These are phyloP conservation scores for Rhodotorula sp. DNA, from an alignment of 1,284 basidiomycete species.

Conservation along the genomic window DNA sequence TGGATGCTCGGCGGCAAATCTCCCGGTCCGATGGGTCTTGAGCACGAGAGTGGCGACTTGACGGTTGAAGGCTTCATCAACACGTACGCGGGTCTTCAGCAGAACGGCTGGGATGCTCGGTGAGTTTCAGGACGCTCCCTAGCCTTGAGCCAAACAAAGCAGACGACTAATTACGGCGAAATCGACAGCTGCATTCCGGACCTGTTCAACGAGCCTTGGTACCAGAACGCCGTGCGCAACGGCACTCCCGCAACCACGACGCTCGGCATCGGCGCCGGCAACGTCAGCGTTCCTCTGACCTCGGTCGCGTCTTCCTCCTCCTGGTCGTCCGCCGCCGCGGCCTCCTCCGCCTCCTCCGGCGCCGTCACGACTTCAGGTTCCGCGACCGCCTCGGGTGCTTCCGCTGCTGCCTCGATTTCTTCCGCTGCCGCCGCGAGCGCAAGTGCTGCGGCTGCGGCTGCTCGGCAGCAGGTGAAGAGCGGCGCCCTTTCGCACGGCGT, in stretches of 20 bases:
- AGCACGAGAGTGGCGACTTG: constrained; percentile 71
- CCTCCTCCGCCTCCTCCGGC: not conserved
- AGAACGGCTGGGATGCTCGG: constrained; percentile 30
- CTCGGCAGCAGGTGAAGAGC: too few species aligned
- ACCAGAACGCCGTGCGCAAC: constrained; percentile 18
- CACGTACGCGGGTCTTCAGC: constrained; percentile 55
- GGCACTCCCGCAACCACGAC: constrained; percentile 1
- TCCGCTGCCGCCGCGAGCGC: too few species aligned
- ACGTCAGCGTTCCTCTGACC: constrained; percentile 13
- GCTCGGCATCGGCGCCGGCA: constrained; percentile 14
- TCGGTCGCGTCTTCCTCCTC: not conserved
- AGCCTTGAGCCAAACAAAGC: not conserved
- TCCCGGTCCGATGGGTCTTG: constrained; percentile 60
- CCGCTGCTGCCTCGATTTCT: not conserved
- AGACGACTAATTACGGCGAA: not conserved
- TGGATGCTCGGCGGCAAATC: constrained; percentile 20
- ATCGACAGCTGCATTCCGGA: constrained; percentile 21
- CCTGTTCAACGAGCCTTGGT: constrained; percentile 17
- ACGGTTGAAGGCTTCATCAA: constrained; percentile 68
- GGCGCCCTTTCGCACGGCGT: too few species aligned
- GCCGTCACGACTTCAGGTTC: not conserved
- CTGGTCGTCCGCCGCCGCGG: not conserved
- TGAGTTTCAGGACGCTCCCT: not conserved
- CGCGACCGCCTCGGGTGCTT: not conserved
- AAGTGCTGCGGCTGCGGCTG: too few species aligned